phyloP scores from a whole-genome alignment of 352 stramenopile species.

The Albugo candida region DNA sequence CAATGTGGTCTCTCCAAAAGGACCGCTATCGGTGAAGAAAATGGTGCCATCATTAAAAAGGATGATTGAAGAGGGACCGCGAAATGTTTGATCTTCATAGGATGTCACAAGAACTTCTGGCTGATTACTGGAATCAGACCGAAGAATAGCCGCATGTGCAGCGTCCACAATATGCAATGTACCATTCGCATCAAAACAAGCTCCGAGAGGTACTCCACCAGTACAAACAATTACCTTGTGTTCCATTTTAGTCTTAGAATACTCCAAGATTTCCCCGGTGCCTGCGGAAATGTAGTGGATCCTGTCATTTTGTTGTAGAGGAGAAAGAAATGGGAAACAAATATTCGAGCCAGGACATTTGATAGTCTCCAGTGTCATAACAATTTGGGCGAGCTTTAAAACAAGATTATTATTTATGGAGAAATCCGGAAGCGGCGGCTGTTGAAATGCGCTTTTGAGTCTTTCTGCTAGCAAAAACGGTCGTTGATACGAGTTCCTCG shows the following conservation, averaged over 20 bases:
- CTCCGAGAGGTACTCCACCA: conserved; percentile 41
- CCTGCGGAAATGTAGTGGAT: conserved; percentile 57
- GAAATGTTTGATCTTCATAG: conserved; percentile 67
- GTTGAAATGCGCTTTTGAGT: too few species aligned
- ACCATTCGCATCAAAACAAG: conserved; percentile 34
- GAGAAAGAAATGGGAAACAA: conserved; percentile 41
- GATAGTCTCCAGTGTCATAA: conserved; percentile 17
- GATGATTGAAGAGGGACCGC: conserved; percentile 40
- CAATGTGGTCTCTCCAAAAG: conserved; percentile 71
- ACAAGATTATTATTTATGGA: too few species aligned
- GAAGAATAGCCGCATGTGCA: conserved; percentile 46
- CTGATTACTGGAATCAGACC: conserved; percentile 31
- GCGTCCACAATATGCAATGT: conserved; percentile 51
- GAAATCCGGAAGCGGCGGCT: too few species aligned
- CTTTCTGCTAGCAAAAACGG: too few species aligned
- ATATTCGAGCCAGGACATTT: conserved; percentile 45
- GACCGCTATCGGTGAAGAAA: conserved; percentile 75
- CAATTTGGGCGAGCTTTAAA: too few species aligned
- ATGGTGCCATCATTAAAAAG: conserved; percentile 27
- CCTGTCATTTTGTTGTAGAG: conserved; percentile 6
- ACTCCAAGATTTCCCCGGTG: conserved; percentile 44
- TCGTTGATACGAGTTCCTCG: too few species aligned
- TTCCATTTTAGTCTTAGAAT: conserved; percentile 14
- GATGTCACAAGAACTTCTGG: conserved; percentile 56
- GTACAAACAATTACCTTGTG: conserved; percentile 39